These are phyloP conservation scores for Myriosclerotinia scirpicola DNA, from an alignment of 2,329 filamentous ascomycete genomes.

Conservation along the genomic window DNA sequence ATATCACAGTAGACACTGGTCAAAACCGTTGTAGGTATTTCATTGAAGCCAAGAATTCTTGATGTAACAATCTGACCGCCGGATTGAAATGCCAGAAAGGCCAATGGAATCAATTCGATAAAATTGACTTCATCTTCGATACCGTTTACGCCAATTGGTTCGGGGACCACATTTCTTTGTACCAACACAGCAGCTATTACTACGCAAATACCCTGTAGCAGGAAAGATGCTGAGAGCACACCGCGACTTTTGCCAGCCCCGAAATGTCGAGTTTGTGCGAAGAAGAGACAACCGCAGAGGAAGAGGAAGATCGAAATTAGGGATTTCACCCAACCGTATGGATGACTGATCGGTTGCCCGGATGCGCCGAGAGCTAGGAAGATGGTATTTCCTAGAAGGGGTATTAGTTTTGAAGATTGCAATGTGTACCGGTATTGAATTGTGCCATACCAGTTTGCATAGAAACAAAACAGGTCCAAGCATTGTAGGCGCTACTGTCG, in stretches of 20 bases:
- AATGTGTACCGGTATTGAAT: background rate
- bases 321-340: conserved; percentile 54
- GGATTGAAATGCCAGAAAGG: conserved; percentile 65
- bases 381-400: conserved; percentile 55
- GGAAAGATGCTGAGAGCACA: conserved; percentile 51
- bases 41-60: conserved; percentile 66
- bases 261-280: conserved; percentile 42
- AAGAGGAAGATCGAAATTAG: conserved; percentile 55
- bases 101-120: conserved; percentile 48
- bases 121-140: conserved; percentile 41
- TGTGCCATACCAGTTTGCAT: conserved; percentile 51
- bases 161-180: conserved; percentile 48
- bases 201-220: conserved; percentile 53
- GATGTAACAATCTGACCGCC: conserved; percentile 77
- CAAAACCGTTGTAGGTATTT: conserved; percentile 74
- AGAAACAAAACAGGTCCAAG: conserved; percentile 50
- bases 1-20: conserved; percentile 82
- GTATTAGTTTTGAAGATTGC: conserved; percentile 1
- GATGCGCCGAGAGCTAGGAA: conserved; percentile 61
- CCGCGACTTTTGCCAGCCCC: conserved; percentile 41
- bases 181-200: conserved; percentile 54
- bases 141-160: conserved; percentile 42
- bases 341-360: conserved; percentile 50
- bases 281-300: conserved; percentile 52
- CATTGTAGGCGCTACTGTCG: conserved; percentile 49